Evolutionary conservation across 495 filamentous ascomycete genomes (phyloP).

Genomic region (Aspergillus bertholletiae): DNA sequence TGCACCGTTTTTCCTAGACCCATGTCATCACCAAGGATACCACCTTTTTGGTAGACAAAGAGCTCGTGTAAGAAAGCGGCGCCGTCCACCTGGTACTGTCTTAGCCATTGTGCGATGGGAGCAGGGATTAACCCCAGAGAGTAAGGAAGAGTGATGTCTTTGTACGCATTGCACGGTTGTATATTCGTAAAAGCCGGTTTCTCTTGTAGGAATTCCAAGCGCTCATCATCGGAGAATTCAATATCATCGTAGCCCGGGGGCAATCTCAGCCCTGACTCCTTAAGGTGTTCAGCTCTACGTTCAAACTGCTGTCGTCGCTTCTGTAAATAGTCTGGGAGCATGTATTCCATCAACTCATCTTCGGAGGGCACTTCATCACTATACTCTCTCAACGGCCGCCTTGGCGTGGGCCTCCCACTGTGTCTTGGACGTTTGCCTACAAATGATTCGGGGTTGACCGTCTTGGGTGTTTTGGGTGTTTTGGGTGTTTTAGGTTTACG

Average conservation of each 20-base stretch:
- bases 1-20: slow-evolving; percentile 96
- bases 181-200: slow-evolving; percentile 63
- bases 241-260: slow-evolving; percentile 79
- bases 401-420: slow-evolving; percentile 12
- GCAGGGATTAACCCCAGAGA: slow-evolving; percentile 86
- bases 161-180: slow-evolving; percentile 61
- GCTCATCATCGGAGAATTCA: slow-evolving; percentile 84
- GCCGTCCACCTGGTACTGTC: slow-evolving; percentile 87
- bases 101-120: slow-evolving; percentile 86
- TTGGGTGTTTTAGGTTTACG: slow-evolving; percentile 40
- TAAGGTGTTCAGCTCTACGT: slow-evolving; percentile 50
- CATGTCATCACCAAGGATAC: slow-evolving; percentile 95
- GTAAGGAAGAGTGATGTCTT: slow-evolving; percentile 68
- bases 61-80: slow-evolving; percentile 81
- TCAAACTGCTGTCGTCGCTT: slow-evolving; percentile 50
- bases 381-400: slow-evolving; percentile 28
- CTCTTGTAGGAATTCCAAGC: slow-evolving; percentile 58
- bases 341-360: slow-evolving; percentile 56
- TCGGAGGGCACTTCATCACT: slow-evolving; percentile 45
- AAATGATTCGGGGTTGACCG: slow-evolving; percentile 20
- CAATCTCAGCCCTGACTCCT: slow-evolving; percentile 66
- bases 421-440: slow-evolving; percentile 28
- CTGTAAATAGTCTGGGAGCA: slow-evolving; percentile 56
- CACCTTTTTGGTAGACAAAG: slow-evolving; percentile 91
- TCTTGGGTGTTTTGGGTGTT: slow-evolving; percentile 33